These are phyloP conservation scores for Diaporthe humulicola DNA, from an alignment of 2,329 filamentous ascomycete genomes.

Conservation along the genomic window DNA sequence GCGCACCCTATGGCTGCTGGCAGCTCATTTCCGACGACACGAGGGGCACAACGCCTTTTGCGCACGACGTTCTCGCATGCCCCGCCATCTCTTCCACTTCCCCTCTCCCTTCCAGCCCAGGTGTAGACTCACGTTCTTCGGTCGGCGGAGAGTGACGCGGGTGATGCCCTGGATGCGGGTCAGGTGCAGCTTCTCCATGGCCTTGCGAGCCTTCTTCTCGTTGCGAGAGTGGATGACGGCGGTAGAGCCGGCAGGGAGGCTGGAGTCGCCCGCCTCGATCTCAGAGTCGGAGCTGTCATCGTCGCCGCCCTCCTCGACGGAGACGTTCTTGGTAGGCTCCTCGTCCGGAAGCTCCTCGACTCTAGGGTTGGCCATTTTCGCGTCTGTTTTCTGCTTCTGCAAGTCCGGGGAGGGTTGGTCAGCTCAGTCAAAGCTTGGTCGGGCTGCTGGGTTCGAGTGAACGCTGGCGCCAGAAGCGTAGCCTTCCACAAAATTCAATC, in stretches of 20 bases:
- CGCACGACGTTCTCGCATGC: constrained; percentile 22
- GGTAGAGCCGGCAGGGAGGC: constrained; percentile 83
- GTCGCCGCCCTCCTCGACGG: constrained; percentile 79
- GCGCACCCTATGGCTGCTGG: background rate
- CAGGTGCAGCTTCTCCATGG: constrained; percentile 97
- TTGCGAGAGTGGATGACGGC: constrained; percentile 97
- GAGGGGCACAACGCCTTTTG: background rate
- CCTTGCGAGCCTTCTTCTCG: constrained; percentile 99
- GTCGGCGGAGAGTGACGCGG: constrained; percentile 95
- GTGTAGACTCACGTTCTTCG: constrained; percentile 89
- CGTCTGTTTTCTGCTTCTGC: constrained; percentile 31
- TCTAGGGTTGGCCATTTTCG: constrained; percentile 94
- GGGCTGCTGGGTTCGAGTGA: constrained; percentile 30
- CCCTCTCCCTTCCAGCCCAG: background rate
- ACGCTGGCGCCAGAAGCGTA: constrained; percentile 10
- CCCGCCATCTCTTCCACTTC: background rate
- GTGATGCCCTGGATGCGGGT: constrained; percentile 98
- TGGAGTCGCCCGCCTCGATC: constrained; percentile 76
- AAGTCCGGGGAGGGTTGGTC: constrained; percentile 45
- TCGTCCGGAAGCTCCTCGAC: constrained; percentile 98
- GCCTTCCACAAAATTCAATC: constrained; percentile 40
- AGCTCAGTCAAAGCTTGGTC: constrained; percentile 41
- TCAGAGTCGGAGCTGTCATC: constrained; percentile 82
- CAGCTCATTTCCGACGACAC: background rate
- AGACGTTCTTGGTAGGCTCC: constrained; percentile 88